Base-by-base conservation (phyloP, 2,329 filamentous ascomycete species). In the Colletotrichum theobromicola region DNA sequence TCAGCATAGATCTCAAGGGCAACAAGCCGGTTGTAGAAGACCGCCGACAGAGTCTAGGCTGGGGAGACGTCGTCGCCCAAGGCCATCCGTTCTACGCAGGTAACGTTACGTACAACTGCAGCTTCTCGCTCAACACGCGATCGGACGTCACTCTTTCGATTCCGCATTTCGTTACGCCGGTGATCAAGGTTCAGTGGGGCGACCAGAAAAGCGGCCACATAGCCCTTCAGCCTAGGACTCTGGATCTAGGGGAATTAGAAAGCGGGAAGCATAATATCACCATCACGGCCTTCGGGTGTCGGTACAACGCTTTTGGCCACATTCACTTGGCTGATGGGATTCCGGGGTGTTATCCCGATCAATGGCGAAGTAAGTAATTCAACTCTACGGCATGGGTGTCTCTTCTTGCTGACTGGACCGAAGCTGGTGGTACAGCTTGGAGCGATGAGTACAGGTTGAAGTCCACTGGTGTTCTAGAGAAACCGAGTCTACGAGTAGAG, bases 41-140 rank as follows among this genome's bases (percentile, higher is more conserved):
- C 12, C 63, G 62, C 5, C 67, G 67, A 18, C 55, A 64, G 6
- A 53, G 50, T 1, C 5, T 81, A 18, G 76, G 61, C 8, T 82
- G 78, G 78, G 81, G 81, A 26, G 72, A 82, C 62, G 76, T 79
- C 2, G 78, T 76, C 2, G 34, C 68, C 1, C 80, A 81, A 62
- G 79, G 78, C 0, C 67, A 77, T 28, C 73, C 78, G 2, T 79
- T 80, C 34, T 80, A 80, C 58, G 75, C 77, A 16, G 77, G 75
- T 7, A 78, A 78, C 65, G 64, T 78, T 8, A 75, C 76, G 1
- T 81, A 81, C 71, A 76, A 75, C 37, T 76, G 75, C 55, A 58
- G 21, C 5, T 72, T 76, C 35, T 37, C 58, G 6, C 64, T 75
- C 12, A 18, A 35, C 10, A 32, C 53, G 5, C 24, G 24, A 4